These are phyloP conservation scores for Lyophyllum shimeji DNA, from an alignment of 768 basidiomycete genomes.

Conservation along the genomic window DNA sequence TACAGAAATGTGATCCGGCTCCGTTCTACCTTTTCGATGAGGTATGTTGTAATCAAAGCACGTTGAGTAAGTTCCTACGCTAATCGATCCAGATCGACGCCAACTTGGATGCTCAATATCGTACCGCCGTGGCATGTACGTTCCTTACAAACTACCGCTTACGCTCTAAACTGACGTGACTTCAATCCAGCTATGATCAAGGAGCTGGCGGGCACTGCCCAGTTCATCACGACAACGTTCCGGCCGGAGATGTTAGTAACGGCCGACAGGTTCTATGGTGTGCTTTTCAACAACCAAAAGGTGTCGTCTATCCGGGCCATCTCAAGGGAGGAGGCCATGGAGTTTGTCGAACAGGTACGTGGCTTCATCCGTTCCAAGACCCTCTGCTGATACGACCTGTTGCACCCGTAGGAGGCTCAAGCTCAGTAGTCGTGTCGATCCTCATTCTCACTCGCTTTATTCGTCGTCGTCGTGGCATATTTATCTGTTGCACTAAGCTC, in stretches of 20 bases:
- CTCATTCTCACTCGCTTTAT: slow-evolving; percentile 1
- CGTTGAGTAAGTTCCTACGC: neutral
- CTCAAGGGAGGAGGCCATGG: slow-evolving; percentile 86
- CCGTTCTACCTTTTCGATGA: slow-evolving; percentile 99
- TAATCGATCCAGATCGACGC: slow-evolving; percentile 75
- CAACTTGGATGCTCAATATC: slow-evolving; percentile 95
- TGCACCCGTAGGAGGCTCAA: slow-evolving; percentile 22
- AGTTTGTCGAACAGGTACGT: slow-evolving; percentile 88
- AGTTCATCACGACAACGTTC: slow-evolving; percentile 99
- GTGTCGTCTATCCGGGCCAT: slow-evolving; percentile 88
- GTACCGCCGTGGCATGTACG: slow-evolving; percentile 93
- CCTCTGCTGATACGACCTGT: neutral
- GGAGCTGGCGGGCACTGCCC: slow-evolving; percentile 80
- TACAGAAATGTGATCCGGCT: slow-evolving; percentile 98
- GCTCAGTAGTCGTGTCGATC: slow-evolving; percentile 20
- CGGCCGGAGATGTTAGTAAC: slow-evolving; percentile 95
- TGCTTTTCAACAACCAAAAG: slow-evolving; percentile 94
- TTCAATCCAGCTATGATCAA: slow-evolving; percentile 83
- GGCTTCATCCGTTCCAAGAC: neutral
- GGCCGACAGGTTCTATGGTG: too few species aligned
- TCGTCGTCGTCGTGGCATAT: neutral
- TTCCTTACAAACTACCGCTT: slow-evolving; percentile 6
- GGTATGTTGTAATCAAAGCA: slow-evolving; percentile 32
- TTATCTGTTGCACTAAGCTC: slow-evolving; percentile 4
- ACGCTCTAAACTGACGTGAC: neutral